Evolutionary conservation across 257 asterid genomes (phyloP), one percentile per base, ranked within the genome.

Genomic region (Avicennia marina): DNA sequence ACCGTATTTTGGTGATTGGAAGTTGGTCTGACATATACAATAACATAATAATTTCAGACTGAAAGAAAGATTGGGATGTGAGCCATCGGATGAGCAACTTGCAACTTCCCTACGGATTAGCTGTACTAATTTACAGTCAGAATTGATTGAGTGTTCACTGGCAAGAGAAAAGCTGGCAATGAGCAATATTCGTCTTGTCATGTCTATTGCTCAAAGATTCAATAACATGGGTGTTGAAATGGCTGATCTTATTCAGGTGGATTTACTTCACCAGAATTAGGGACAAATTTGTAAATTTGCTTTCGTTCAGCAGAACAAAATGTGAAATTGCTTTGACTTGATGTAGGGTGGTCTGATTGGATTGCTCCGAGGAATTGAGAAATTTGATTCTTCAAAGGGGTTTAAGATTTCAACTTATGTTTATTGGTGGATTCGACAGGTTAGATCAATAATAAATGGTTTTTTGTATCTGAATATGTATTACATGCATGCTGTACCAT

Each of bases 361-460:
- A 54, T 78, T 91, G 59, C 95, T 91, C 43, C 70, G 97, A 40
- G 98, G 98, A 42, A 91, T 91, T 57, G 97, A 88, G 80, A 91
- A 91, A 72, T 91, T 78, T 50, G 98, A 91, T 69, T 78, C 95
- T 47, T 81, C 95, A 6, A 91, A 86, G 80, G 98, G 98, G 40
- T 91, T 83, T 71, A 91, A 81, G 86, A 85, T 91, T 62, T 91
- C 98, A 12, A 91, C 98, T 38, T 91, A 91, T 56, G 98, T 91
- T 50, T 91, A 88, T 63, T 91, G 98, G 98, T 91, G 97, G 97
- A 91, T 91, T 61, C 87, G 97, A 34, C 97, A 85, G 96, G 96
- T 90, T 62, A 20, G 66, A 17, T 58, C 44, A 4, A 51, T 42
- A 6, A 18, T 22, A 25, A 5, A 38, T 32, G 40, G 39, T 22